These are phyloP conservation scores for Chlorella sp. DNA, from an alignment of 139 green algal species.

Conservation along the genomic window DNA sequence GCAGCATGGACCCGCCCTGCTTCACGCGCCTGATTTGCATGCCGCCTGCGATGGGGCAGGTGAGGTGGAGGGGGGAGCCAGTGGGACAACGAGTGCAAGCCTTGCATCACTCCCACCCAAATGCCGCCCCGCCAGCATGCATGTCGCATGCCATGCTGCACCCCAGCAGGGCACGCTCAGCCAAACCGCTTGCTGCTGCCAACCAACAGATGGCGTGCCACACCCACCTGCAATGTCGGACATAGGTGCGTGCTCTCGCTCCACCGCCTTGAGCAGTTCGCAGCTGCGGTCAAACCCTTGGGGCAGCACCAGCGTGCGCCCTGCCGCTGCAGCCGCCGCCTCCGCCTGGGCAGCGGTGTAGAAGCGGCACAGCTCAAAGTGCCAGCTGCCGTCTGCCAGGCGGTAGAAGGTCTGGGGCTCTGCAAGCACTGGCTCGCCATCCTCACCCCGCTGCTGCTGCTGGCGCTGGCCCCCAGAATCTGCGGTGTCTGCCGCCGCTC, in stretches of 20 bases:
- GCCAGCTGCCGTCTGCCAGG: constrained; percentile 45
- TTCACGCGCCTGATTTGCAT: constrained; percentile 25
- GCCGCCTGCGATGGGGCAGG: neutral
- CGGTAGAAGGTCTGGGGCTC: constrained; percentile 47
- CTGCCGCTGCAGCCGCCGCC: neutral
- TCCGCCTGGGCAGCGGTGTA: constrained; percentile 44
- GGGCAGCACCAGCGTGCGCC: constrained; percentile 18
- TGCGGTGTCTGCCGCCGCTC: too few species aligned
- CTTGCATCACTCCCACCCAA: too few species aligned
- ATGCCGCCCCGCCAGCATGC: too few species aligned
- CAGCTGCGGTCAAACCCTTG: constrained; percentile 26
- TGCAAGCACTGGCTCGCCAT: constrained; percentile 16
- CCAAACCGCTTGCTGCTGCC: too few species aligned
- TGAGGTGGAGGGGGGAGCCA: too few species aligned
- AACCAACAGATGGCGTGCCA: too few species aligned
- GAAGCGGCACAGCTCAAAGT: constrained; percentile 48
- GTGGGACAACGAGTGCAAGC: too few species aligned
- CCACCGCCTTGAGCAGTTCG: constrained; percentile 49
- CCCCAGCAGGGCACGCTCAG: too few species aligned
- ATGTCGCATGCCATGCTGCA: too few species aligned
- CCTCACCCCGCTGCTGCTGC: neutral
- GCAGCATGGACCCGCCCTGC: constrained; percentile 15
- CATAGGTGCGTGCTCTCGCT: constrained; percentile 14
- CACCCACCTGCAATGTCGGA: neutral
- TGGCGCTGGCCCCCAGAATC: neutral